A percentile compares a stretch with the other conserved stretches of the same genome.
phyloP scores from a whole-genome alignment of 1,139 yeast species.

The Yamadazyma dushanensis region DNA sequence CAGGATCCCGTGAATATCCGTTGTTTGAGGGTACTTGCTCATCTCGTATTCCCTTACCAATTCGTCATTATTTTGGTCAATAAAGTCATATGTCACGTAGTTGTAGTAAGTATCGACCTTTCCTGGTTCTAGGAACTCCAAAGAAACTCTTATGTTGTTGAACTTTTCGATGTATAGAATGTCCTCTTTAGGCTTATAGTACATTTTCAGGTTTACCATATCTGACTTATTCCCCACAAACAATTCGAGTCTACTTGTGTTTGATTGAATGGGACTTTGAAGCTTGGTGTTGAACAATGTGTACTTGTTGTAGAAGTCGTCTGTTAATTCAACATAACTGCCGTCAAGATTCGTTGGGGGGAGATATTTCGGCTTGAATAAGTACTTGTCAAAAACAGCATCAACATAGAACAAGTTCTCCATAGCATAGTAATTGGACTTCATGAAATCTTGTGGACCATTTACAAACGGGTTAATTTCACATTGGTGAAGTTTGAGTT shows the following conservation, averaged over 20 bases:
- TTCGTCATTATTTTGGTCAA: slow-evolving; percentile 13
- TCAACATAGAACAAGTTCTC: slow-evolving; percentile 44
- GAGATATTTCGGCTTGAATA: slow-evolving; percentile 38
- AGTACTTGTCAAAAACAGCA: slow-evolving; percentile 27
- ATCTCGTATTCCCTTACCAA: slow-evolving; percentile 2
- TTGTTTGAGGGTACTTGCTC: not conserved
- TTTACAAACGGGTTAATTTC: slow-evolving; percentile 30
- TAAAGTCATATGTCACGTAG: slow-evolving; percentile 25
- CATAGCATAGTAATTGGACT: slow-evolving; percentile 37
- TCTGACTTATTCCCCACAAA: slow-evolving; percentile 29
- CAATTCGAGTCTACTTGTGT: slow-evolving; percentile 29
- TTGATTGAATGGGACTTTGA: slow-evolving; percentile 28
- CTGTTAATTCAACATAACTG: slow-evolving; percentile 33
- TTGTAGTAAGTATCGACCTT: slow-evolving; percentile 30
- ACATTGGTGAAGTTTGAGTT: slow-evolving; percentile 22
- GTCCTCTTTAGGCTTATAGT: slow-evolving; percentile 23
- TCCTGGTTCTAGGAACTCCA: slow-evolving; percentile 38
- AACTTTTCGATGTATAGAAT: slow-evolving; percentile 40
- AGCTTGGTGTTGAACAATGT: slow-evolving; percentile 22
- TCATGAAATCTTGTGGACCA: slow-evolving; percentile 19
- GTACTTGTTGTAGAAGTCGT: slow-evolving; percentile 28
- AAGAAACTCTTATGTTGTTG: slow-evolving; percentile 31
- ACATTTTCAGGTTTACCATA: slow-evolving; percentile 22
- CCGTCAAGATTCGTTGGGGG: slow-evolving; percentile 22
- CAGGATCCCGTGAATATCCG: slow-evolving; percentile 1